Evolutionary conservation across 768 basidiomycete genomes (phyloP), one percentile per base, ranked within the genome.

Genomic region (Flagelloscypha sp.): DNA sequence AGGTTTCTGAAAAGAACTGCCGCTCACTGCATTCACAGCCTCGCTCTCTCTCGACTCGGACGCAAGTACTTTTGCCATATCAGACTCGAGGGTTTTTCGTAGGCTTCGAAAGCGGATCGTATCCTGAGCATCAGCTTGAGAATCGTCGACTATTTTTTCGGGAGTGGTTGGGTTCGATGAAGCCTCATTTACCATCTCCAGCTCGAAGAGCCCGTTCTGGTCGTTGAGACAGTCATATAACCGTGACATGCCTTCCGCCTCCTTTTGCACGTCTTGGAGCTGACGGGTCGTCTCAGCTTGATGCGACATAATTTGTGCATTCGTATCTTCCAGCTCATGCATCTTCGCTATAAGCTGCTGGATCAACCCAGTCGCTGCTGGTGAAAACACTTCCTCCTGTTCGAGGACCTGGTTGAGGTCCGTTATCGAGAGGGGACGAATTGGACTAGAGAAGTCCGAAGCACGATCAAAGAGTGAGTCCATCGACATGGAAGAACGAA

Each of bases 261-360:
- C 83, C 39, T 72, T 67, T 45, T 84, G 81, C 7, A 84, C 81
- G 4, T 70, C 70, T n/a, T 70, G 69, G 18, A 87, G 61, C 40
- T 78, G 75, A 24, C 61, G 61, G 5, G 68, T 57, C 0, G 84
- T 85, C 45, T 72, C 68, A 1, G 54, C 55, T 50, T 88, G 85
- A 42, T 82, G 75, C 37, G 67, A 60, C 15, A 74, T 61, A 27
- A 89, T 85, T 37, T 72, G 70, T 6, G 59, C 43, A 45, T 89
- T 89, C 2, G 82, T 72, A 24, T 76, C 69, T 48, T 89, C 84
- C 1, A 89, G 66, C 51, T 89, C 85, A 30, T 69, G 65, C 33
- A 89, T 82, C 58, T 89, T 89, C 11, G 60, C 50, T 27, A 87
- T 57, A 6, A 89, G 70, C 50, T 84, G 79, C 7, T 74, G 63